Evolutionary conservation across 2,329 filamentous ascomycete genomes (phyloP).

Genomic region (Alternaria burnsii): DNA sequence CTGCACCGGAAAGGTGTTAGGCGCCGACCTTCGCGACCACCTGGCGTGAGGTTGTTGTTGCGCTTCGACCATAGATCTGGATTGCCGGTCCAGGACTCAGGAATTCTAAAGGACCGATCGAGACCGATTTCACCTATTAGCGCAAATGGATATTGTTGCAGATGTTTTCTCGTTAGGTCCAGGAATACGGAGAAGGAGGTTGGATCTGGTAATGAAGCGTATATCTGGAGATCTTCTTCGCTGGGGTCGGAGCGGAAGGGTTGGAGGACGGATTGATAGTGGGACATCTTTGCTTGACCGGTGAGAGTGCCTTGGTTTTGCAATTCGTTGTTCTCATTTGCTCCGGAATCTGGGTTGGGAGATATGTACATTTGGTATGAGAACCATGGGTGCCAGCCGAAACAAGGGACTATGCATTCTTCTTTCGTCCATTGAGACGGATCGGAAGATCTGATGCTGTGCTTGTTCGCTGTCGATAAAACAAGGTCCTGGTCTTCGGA

Average conservation of each 20-base stretch:
- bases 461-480: constrained; percentile 64
- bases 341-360: constrained; percentile 25
- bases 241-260: constrained; percentile 51
- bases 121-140: constrained; percentile 81
- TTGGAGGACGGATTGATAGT: constrained; percentile 73
- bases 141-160: constrained; percentile 68
- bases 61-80: constrained; percentile 49
- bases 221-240: constrained; percentile 51
- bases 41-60: constrained; percentile 67
- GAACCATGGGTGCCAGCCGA: constrained; percentile 91
- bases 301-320: constrained; percentile 55
- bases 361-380: constrained; percentile 73
- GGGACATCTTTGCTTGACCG: constrained; percentile 59
- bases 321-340: constrained; percentile 7
- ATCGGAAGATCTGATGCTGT: constrained; percentile 57
- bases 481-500: constrained; percentile 79
- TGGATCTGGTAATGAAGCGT: constrained; percentile 67
- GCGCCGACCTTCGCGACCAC: constrained; percentile 72
- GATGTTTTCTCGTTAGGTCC: constrained; percentile 62
- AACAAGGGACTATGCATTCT: constrained; percentile 71
- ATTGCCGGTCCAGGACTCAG: constrained; percentile 61
- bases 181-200: constrained; percentile 67
- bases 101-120: constrained; percentile 79
- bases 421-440: constrained; percentile 39
- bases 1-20: constrained; percentile 74